Conservation (phyloP, 202 grass and related monocot genomes). For the Thinopyrum obtusiflorum region DNA sequence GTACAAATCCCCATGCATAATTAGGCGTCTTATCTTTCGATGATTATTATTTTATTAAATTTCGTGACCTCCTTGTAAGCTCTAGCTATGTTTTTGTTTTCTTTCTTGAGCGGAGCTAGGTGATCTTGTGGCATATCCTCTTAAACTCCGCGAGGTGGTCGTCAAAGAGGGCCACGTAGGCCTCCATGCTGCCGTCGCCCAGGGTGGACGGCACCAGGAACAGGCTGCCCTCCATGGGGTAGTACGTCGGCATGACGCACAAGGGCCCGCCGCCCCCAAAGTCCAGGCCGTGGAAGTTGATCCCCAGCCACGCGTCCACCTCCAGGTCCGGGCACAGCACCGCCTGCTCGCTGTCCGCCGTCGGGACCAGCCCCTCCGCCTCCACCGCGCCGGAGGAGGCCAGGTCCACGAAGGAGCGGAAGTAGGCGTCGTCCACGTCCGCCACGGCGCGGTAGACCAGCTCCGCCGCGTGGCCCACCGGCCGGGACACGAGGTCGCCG, state of each 20-base stretch:
- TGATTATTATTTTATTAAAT: no score
- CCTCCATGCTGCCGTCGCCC: constrained; percentile 57
- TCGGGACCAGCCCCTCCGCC: constrained; percentile 43
- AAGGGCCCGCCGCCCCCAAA: constrained; percentile 51
- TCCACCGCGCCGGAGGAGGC: constrained; percentile 43
- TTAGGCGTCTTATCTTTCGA: no score
- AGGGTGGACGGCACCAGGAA: constrained; percentile 33
- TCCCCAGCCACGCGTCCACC: constrained; percentile 58
- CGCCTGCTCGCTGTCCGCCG: constrained; percentile 36
- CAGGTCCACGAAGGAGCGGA: constrained; percentile 71
- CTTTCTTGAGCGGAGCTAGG: not conserved
- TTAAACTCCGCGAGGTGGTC: constrained; percentile 42
- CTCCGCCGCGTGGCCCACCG: constrained; percentile 33
- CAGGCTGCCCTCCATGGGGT: constrained; percentile 55
- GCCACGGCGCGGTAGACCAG: constrained; percentile 45
- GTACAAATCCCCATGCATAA: no score
- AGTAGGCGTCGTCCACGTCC: constrained; percentile 50
- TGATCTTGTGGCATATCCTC: constrained; percentile 33
- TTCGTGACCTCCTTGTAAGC: no score
- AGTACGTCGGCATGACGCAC: constrained; percentile 68
- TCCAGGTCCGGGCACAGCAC: constrained; percentile 59
- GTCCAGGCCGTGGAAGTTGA: constrained; percentile 52
- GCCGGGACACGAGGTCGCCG: constrained; percentile 42
- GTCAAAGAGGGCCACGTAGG: constrained; percentile 50
- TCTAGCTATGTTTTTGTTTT: no score